These are phyloP conservation scores for Sclerotinia subarctica DNA, from an alignment of 2,329 filamentous ascomycete species.

Conservation along the genomic window DNA sequence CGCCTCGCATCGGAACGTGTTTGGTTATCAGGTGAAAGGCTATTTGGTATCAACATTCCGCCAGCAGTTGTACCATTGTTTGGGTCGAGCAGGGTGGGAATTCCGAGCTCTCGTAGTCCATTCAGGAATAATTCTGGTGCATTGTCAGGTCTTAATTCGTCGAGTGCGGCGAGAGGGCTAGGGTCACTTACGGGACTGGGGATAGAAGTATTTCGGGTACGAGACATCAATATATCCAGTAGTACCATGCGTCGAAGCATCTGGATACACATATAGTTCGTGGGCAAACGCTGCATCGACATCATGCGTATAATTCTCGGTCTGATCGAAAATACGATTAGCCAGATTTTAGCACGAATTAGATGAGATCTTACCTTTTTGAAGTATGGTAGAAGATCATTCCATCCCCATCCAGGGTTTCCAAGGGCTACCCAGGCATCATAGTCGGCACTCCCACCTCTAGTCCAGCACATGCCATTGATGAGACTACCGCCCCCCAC, in stretches of 20 bases:
- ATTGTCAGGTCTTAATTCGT: background rate
- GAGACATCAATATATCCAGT: conserved; percentile 42
- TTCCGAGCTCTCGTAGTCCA: conserved; percentile 41
- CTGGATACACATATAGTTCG: conserved; percentile 35
- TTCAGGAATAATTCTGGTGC: conserved; percentile 41
- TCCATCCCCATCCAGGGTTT: conserved; percentile 40
- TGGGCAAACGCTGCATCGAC: conserved; percentile 29
- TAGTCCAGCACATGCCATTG: conserved; percentile 41
- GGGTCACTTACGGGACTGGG: conserved; percentile 40
- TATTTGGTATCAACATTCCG: conserved; percentile 41
- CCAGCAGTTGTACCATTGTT: conserved; percentile 42
- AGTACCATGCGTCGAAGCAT: conserved; percentile 38
- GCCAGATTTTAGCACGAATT: background rate
- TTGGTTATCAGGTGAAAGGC: conserved; percentile 42
- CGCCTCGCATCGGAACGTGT: conserved; percentile 43
- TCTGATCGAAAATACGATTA: conserved; percentile 26
- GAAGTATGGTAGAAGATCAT: conserved; percentile 43
- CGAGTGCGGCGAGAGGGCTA: background rate
- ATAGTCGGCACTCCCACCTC: conserved; percentile 33
- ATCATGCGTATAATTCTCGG: conserved; percentile 40
- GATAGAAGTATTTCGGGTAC: conserved; percentile 43
- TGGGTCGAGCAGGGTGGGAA: conserved; percentile 40
- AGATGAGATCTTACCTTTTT: conserved; percentile 36
- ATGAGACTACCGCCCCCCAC: conserved; percentile 43
- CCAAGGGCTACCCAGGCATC: conserved; percentile 44